Evolutionary conservation across 2,329 filamentous ascomycete genomes (phyloP), one percentile per base, ranked within the genome.

Genomic region (Dryadomyces quercivorus): DNA sequence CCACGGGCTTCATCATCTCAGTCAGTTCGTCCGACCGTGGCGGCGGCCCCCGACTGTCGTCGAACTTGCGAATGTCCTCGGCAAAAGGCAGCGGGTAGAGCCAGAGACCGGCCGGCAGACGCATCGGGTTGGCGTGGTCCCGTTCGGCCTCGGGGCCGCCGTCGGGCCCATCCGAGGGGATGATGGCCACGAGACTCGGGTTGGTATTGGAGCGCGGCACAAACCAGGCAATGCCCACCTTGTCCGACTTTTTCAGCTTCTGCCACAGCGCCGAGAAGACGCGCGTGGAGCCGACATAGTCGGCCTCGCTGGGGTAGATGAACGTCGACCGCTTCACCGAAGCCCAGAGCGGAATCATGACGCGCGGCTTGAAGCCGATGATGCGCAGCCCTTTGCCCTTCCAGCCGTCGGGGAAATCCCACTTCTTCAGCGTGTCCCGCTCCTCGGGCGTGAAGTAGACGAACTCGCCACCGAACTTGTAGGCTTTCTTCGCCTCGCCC

Each of bases 391-490:
- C 75, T 0, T 89, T 88, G 1, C 86, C 77, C 2, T 91, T 92
- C 62, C 95, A 95, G 26, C 48, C 56, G 2, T 55, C 51, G 3
- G 57, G 56, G 22, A 61, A 58, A 13, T 54, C n/a, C 60, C 60
- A 61, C 60, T 88, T 74, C 58, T 84, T 84, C 56, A 98, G 75
- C 20, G 78, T 72, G 56, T 84, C 85, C 57, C 92, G 82, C 66
- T 98, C 92, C 38, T 96, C 90, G 0, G 84, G 78, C 0, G 84
- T 84, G 66, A 98, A 98, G 50, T 85, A 79, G 49, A 98, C 81
- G 50, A 89, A 89, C 60, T 95, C 88, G 43, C 89, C 91, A 13
- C 92, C 93, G 64, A 97, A 97, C 63, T 93, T 96, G 74, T 93
- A 98, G 0, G 92, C 93, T 68, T 93, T 96, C 56, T 86, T 86